A percentile compares a stretch with the other conserved stretches of the same genome.
phyloP scores from a whole-genome alignment of 352 stramenopile genomes.

The Pythium coloratum region DNA sequence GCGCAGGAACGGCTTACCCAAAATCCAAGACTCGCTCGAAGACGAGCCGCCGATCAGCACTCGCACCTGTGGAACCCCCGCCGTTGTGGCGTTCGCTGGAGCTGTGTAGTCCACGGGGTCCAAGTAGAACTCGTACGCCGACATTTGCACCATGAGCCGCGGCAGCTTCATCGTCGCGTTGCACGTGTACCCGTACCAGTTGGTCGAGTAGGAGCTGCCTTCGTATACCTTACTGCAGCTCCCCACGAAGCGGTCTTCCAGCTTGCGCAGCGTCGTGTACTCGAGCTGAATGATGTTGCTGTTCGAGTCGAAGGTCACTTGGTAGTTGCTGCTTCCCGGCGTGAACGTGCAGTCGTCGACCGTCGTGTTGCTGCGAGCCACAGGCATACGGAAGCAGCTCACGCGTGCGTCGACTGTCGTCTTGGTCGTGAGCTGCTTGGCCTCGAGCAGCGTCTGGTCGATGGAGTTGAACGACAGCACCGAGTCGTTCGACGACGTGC shows the following conservation, averaged over 20 bases:
- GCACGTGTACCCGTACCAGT: conserved; percentile 2
- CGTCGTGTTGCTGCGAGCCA: not conserved
- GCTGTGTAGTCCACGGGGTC: conserved; percentile 10
- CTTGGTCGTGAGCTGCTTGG: not conserved
- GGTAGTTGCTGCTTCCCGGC: not conserved
- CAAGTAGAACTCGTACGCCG: conserved; percentile 11
- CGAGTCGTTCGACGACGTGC: conserved; percentile 8
- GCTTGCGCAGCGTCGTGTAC: not conserved
- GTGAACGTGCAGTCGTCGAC: conserved; percentile 5
- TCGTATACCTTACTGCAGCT: not conserved
- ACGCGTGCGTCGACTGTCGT: not conserved
- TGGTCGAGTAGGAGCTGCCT: not conserved
- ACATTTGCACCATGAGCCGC: conserved; percentile 6
- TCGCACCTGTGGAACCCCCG: not conserved
- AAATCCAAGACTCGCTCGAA: not conserved
- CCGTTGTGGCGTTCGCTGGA: not conserved
- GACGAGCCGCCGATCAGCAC: conserved; percentile 1
- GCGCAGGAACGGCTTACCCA: conserved; percentile 13
- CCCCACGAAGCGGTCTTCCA: conserved; percentile 3
- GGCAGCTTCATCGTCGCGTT: conserved; percentile 12
- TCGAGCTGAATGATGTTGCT: not conserved
- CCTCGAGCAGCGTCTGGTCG: not conserved
- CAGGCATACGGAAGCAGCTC: not conserved
- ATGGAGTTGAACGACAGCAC: conserved; percentile 5
- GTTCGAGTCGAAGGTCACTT: not conserved